Evolutionary conservation across 2,329 filamentous ascomycete genomes (phyloP).

Genomic region (Colletotrichum navitas): DNA sequence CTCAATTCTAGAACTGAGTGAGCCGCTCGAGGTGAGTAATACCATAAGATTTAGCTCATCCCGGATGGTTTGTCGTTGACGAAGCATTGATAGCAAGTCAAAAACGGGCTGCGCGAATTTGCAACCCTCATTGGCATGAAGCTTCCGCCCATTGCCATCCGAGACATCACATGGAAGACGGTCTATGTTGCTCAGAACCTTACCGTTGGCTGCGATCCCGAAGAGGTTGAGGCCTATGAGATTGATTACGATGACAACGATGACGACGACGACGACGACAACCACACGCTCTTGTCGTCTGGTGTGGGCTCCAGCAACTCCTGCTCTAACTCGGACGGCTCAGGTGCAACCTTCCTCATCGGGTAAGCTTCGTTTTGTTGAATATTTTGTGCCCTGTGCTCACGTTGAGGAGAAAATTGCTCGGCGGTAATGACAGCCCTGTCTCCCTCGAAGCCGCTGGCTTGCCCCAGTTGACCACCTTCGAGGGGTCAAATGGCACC

Average conservation of each 20-base stretch:
- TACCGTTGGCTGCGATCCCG: not conserved
- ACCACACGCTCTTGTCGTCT: not conserved
- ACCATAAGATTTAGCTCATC: not conserved
- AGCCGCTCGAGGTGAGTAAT: not conserved
- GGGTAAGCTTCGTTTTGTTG: not conserved
- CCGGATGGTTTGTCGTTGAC: not conserved
- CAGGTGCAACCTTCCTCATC: not conserved
- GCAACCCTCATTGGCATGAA: not conserved
- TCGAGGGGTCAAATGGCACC: not conserved
- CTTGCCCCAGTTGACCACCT: not conserved
- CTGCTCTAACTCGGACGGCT: not conserved
- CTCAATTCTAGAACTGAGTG: not conserved
- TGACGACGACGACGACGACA: not conserved
- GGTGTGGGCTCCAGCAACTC: not conserved
- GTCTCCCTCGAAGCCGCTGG: not conserved
- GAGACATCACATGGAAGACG: constrained; percentile 31
- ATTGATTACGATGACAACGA: not conserved
- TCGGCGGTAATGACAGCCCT: fast-evolving
- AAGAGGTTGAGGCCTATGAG: not conserved
- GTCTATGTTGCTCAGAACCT: not conserved
- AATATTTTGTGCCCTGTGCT: not conserved
- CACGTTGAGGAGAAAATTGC: not conserved
- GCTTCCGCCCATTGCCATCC: not conserved
- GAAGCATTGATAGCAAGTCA: not conserved
- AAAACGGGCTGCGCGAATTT: not conserved